Base-by-base conservation (phyloP, 495 filamentous ascomycete genomes). In the Monascus purpureus region DNA sequence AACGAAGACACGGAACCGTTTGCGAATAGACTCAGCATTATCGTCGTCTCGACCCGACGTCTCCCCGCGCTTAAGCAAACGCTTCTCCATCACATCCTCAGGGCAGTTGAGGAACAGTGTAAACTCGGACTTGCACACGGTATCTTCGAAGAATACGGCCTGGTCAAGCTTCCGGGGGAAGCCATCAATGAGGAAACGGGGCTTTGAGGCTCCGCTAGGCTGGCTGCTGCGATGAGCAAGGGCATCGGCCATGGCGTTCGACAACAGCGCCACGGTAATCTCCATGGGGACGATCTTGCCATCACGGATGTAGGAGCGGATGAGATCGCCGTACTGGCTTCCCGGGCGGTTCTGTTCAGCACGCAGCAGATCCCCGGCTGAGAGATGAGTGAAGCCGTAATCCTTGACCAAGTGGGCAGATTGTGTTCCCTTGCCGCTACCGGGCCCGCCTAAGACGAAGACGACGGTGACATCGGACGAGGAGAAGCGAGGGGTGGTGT, bases 111-210 rank as follows among this genome's bases (percentile, higher is more conserved):
- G 79, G 64, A 96, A 97, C 22, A 97, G 67, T 7, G 85, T 86
- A 49, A 94, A 75, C 42, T 67, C 63, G 3, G 78, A 80, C 3
- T 73, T 76, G 42, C 82, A 86, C 27, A 97, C 92, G 4, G 77
- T 72, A 50, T 80, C 67, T 64, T 97, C 90, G 45, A 97, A 97
- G 58, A 81, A 81, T 29, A 82, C 46, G 4, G 90, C 90, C 68
- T 97, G 90, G 67, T 95, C 88, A 57, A 96, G 81, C 59, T 97
- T 86, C 30, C 90, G 75, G 14, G 90, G 90, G 67, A 97, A 97
- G 1, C 88, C 75, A 53, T 96, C 88, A 42, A 96, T 82, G 42
- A 96, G 62, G 66, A 95, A 95, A 27, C 74, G 70, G 0, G 56
- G 47, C 37, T 59, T 57, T 23, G 28, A 45, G 13, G 43, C 51